These are phyloP conservation scores for Blumeria hordei DNA, from an alignment of 2,329 filamentous ascomycete species.

Conservation along the genomic window DNA sequence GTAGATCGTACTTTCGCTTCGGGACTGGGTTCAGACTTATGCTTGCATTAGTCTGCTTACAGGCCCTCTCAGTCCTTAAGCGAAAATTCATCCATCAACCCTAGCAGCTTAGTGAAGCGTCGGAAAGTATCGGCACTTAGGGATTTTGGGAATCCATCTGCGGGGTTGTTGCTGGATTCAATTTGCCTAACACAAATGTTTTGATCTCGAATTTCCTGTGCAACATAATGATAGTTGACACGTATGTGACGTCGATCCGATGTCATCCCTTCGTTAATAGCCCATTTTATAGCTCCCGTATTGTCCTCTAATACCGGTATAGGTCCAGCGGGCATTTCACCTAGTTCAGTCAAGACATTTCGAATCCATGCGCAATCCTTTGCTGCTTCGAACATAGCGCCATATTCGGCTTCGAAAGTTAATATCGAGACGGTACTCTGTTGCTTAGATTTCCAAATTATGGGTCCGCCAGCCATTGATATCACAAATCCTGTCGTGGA, in stretches of 20 bases:
- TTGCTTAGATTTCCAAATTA: neutral
- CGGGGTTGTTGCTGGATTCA: neutral
- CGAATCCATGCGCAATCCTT: conserved; percentile 1
- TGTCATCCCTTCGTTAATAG: neutral
- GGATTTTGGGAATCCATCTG: neutral
- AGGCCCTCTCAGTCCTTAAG: neutral
- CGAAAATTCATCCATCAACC: neutral
- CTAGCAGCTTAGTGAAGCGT: neutral
- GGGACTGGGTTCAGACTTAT: too few species aligned
- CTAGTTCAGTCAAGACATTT: neutral
- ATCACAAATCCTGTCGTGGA: neutral
- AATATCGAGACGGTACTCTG: neutral
- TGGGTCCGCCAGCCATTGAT: neutral
- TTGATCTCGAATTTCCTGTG: neutral
- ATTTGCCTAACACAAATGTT: neutral
- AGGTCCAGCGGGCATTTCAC: neutral
- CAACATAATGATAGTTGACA: neutral
- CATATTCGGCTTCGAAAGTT: neutral
- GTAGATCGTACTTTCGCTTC: too few species aligned
- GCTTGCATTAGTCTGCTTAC: too few species aligned
- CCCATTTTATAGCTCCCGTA: neutral
- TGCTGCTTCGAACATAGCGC: neutral
- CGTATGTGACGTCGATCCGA: neutral
- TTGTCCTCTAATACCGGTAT: neutral
- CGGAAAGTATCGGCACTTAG: neutral